phyloP scores from a whole-genome alignment of 352 stramenopile genomes.

The Blastocystis sp. region DNA sequence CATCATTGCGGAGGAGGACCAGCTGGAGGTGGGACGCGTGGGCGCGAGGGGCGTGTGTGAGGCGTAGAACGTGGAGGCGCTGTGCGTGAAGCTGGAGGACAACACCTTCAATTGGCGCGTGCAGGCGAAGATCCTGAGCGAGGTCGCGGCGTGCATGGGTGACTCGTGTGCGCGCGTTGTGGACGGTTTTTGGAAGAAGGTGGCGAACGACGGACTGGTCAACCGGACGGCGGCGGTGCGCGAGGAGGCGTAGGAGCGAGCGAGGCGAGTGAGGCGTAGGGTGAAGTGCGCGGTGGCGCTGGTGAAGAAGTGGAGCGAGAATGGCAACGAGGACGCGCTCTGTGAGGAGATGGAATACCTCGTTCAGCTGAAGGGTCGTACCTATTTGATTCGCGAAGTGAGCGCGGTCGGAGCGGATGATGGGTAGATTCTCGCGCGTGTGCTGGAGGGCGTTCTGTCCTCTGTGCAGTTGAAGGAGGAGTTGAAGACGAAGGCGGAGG shows the following conservation, averaged over 20 bases:
- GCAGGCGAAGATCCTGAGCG: neutral
- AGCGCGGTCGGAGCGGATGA: neutral
- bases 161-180: neutral
- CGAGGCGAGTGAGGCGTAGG: neutral
- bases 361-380: neutral
- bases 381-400: neutral
- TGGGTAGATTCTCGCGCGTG: neutral
- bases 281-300: neutral
- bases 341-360: neutral
- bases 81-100: neutral
- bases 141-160: neutral
- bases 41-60: neutral
- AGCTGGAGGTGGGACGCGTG: neutral
- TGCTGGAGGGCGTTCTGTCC: neutral
- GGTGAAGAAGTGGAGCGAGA: neutral
- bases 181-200: neutral
- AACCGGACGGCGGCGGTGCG: neutral
- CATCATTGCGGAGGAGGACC: neutral
- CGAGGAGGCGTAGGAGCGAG: neutral
- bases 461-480: neutral
- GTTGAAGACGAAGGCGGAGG: neutral
- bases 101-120: constrained; percentile 54
- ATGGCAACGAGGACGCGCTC: neutral
- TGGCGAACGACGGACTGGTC: constrained; percentile 9
- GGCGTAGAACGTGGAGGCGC: neutral